These are phyloP conservation scores for Magnolia kwangsiensis DNA, from an alignment of 164 flowering plant species.

Conservation along the genomic window DNA sequence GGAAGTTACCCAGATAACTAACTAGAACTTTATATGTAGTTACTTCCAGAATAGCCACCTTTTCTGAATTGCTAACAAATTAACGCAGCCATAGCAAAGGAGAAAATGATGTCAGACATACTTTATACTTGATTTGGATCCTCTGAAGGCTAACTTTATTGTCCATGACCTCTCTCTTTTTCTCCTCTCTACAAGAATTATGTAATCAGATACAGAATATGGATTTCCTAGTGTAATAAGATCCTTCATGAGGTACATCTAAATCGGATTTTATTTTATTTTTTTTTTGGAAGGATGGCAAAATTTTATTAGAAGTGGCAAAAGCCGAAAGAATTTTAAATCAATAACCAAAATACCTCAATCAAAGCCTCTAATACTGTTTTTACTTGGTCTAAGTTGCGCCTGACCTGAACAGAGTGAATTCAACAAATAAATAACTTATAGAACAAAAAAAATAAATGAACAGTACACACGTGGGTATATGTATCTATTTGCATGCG, in stretches of 20 bases:
- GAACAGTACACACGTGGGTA: neutral
- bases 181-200: constrained; percentile 73
- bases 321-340: neutral
- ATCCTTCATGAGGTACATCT: no score
- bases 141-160: constrained; percentile 84
- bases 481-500: neutral
- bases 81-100: no score
- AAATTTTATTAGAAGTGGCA: neutral
- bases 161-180: constrained; percentile 89
- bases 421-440: constrained; percentile 7
- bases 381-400: constrained; percentile 96
- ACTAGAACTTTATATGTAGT: no score
- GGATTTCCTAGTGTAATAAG: constrained; percentile 1
- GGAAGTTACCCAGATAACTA: no score
- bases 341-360: constrained; percentile 40
- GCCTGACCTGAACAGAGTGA: constrained; percentile 62
- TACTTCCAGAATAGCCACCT: no score
- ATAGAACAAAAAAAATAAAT: neutral
- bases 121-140: constrained; percentile 57
- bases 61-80: no score
- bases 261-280: neutral
- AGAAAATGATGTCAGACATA: no score
- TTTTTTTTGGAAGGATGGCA: neutral
- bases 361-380: constrained; percentile 75
- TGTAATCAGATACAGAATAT: constrained; percentile 9